Conservation (phyloP, 1,284 basidiomycete genomes). For the Hortiboletus rubellus region DNA sequence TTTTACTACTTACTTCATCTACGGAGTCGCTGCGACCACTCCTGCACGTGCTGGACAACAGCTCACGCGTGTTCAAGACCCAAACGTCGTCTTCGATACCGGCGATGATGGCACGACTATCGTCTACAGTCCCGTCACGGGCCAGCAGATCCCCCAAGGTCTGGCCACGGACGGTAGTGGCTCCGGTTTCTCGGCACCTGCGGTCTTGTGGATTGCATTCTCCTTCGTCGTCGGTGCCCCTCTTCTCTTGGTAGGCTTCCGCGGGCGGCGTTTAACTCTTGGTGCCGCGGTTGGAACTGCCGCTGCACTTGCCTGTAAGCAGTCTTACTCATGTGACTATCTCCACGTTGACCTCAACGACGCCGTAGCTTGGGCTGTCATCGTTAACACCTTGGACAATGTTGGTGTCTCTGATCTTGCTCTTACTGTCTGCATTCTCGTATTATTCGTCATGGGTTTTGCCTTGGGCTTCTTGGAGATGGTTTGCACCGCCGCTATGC, state of each 20-base stretch:
- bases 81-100: constrained; percentile 36
- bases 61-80: constrained; percentile 24
- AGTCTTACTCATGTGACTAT: background rate
- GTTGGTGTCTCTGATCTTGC: constrained; percentile 52
- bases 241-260: constrained; percentile 54
- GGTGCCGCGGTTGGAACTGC: constrained; percentile 53
- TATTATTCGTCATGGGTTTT: constrained; percentile 52
- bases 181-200: constrained; percentile 45
- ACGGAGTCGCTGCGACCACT: constrained; percentile 10
- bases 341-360: constrained; percentile 7
- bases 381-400: constrained; percentile 54
- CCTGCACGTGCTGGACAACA: constrained; percentile 9
- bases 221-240: constrained; percentile 52
- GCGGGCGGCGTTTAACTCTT: constrained; percentile 54
- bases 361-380: constrained; percentile 52
- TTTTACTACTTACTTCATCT: constrained; percentile 12
- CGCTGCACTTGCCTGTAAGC: constrained; percentile 50
- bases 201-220: constrained; percentile 59
- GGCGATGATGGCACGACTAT: constrained; percentile 42
- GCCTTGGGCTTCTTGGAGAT: constrained; percentile 52
- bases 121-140: constrained; percentile 48
- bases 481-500: constrained; percentile 47
- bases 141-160: constrained; percentile 49
- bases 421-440: constrained; percentile 49
- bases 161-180: constrained; percentile 60